These are phyloP conservation scores for Fusarium vanettenii DNA, from an alignment of 2,329 filamentous ascomycete genomes.

Conservation along the genomic window DNA sequence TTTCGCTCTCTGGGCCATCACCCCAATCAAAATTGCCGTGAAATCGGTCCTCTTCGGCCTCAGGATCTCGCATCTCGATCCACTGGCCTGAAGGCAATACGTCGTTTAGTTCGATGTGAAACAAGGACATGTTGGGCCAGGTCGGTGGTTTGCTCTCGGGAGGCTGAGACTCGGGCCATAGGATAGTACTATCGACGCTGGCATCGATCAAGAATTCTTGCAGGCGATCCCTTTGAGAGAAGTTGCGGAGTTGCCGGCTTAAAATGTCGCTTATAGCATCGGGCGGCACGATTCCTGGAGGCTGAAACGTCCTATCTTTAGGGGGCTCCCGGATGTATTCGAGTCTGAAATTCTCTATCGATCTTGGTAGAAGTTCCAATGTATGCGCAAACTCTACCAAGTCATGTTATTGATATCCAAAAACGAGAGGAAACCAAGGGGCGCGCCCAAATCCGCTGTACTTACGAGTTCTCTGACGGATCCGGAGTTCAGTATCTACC, in stretches of 20 bases:
- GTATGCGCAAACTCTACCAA: slow-evolving; percentile 9
- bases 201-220: slow-evolving; percentile 5
- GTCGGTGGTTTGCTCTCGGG: background rate
- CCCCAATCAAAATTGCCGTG: background rate
- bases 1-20: background rate
- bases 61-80: background rate
- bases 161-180: background rate
- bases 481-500: background rate
- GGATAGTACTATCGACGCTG: slow-evolving; percentile 15
- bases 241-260: background rate
- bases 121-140: background rate
- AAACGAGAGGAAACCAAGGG: background rate
- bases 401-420: background rate
- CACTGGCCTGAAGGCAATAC: slow-evolving; percentile 10
- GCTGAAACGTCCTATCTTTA: background rate
- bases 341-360: background rate
- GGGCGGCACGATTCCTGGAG: background rate
- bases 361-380: background rate
- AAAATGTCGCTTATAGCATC: background rate
- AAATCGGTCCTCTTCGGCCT: background rate
- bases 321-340: slow-evolving; percentile 4
- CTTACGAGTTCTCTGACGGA: slow-evolving; percentile 17
- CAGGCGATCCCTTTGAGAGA: slow-evolving; percentile 1
- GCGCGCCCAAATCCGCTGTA: background rate
- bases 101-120: slow-evolving; percentile 4